Evolutionary conservation across 306 rosid genomes (phyloP), one percentile per base, ranked within the genome.

Genomic region (Canavalia ensiformis): DNA sequence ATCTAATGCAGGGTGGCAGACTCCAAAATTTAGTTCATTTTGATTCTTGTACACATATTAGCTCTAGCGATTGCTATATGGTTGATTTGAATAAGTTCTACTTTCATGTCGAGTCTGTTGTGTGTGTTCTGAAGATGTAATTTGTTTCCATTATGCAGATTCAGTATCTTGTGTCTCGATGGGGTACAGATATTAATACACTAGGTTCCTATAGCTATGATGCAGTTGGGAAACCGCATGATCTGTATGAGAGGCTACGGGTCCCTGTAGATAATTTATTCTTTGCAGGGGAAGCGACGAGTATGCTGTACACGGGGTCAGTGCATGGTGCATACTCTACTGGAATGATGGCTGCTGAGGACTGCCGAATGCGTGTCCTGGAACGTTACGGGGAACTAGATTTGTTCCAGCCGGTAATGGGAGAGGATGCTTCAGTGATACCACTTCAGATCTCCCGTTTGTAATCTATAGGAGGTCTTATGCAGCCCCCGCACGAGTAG

Each of bases 261-360:
- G 86, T 96, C 63, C 99, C 99, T 28, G 90, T 96, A 65, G 99
- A 96, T 76, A 96, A 90, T 93, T 75, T 96, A 78, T 96, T 96
- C 89, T 96, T 96, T 78, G 99, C 99, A 0, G 99, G 99, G 80
- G 99, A 96, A 86, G 99, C 99, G 35, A 96, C 97, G 29, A 96
- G 99, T 65, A 34, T 66, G 42, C 67, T 77, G 85, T 90, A 86
- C 83, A 94, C 98, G 0, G 99, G 99, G 75, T 93, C 99, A 13
- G 97, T 93, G 79, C 99, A 96, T 8, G 99, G 99, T 73, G 99
- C 99, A 2, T 96, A 62, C 41, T 81, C 94, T 28, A 96, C 99
- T 28, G 99, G 98, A 70, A 73, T 84, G 72, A 90, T 96, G 99
- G 99, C 99, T 12, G 99, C 98, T 0, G 99, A 96, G 78, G 99